Evolutionary conservation across 163 green algal genomes (phyloP), one percentile per base, ranked within the genome.

Genomic region (Prototheca stagnorum): DNA sequence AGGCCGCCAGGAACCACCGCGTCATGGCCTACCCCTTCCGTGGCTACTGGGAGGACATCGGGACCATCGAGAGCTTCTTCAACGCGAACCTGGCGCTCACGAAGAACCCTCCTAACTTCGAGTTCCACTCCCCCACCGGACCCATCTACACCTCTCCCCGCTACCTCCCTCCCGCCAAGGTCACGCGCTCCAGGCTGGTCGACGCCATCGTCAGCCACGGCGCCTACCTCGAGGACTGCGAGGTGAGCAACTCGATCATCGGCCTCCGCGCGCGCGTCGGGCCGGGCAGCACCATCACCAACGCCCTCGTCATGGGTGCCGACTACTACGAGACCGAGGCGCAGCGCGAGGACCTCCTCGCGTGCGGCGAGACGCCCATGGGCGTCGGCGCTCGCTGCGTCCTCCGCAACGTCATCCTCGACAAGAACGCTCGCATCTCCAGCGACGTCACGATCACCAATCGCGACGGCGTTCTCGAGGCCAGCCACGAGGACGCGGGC

Each of bases 371-470:
- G 33, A 34, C 81, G 45, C 85, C 87, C 29, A 95, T 97, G 61
- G 88, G 88, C 58, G 74, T 97, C 15, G 88, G 86, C 24, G 47
- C 67, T 33, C 72, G 73, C 52, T 73, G 64, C 19, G 62, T 70
- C 29, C 65, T 87, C 39, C 61, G 28, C 31, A 65, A 65, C 27
- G 59, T 56, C 51, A 98, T 99, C 65, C 67, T 97, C 8, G 91
- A 99, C 77, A 99, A 99, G 82, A 99, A 99, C 59, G 84, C 86
- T 9, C 78, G 91, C 64, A 88, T 99, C 33, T 88, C 86, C 44
- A 63, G 61, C 14, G 80, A 86, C 57, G 80, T 80, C 23, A 49
- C 81, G 27, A 84, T 96, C 60, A 66, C 70, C 42, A 94, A 95
- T 67, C 81, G 78, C 42, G 71, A 72, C 35, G 70, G 73, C 21